Percentiles rank a stretch among this genome's conserved stretches.
Evolutionary conservation across 805 yeast genomes (phyloP).

Genomic region (Sungouiella thailandica): DNA sequence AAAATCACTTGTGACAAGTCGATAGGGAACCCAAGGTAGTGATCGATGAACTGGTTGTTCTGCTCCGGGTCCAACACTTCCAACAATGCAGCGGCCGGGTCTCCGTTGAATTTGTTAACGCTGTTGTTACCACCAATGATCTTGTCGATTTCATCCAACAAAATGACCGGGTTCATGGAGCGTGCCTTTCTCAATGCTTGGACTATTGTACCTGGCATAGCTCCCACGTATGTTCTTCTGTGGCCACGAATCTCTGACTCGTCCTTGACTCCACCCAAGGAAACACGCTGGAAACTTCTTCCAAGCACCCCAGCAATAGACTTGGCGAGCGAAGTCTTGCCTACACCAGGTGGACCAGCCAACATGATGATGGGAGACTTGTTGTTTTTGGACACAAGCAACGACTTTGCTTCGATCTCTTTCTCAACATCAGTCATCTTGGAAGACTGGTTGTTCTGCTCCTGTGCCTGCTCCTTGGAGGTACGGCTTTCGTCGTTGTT

Average conservation of each 20-base stretch:
- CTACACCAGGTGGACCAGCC: conserved; percentile 94
- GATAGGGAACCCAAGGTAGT: conserved; percentile 79
- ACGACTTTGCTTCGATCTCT: conserved; percentile 3
- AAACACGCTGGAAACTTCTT: conserved; percentile 70
- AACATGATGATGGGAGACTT: conserved; percentile 73
- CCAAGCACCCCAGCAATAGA: conserved; percentile 73
- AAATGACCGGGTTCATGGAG: conserved; percentile 75
- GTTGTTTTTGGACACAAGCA: conserved; percentile 27
- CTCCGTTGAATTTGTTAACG: conserved; percentile 57
- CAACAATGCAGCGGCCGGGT: conserved; percentile 83
- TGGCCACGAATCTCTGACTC: conserved; percentile 90
- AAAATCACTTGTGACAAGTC: conserved; percentile 78
- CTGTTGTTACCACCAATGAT: conserved; percentile 51
- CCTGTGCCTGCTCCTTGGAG: conserved; percentile 21
- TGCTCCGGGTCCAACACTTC: conserved; percentile 92
- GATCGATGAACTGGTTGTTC: conserved; percentile 70
- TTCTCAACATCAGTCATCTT: conserved; percentile 4
- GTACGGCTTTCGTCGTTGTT: conserved; percentile 30
- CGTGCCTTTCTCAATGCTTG: conserved; percentile 74
- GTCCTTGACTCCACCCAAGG: conserved; percentile 84
- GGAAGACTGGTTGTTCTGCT: conserved; percentile 14
- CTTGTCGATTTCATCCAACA: conserved; percentile 84
- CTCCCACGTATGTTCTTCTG: conserved; percentile 86
- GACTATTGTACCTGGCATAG: conserved; percentile 81
- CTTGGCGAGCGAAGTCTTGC: conserved; percentile 82